Percentiles rank a stretch among this genome's conserved stretches.
Evolutionary conservation across 768 basidiomycete species (phyloP).

Genomic region (Tricholoma sp.): DNA sequence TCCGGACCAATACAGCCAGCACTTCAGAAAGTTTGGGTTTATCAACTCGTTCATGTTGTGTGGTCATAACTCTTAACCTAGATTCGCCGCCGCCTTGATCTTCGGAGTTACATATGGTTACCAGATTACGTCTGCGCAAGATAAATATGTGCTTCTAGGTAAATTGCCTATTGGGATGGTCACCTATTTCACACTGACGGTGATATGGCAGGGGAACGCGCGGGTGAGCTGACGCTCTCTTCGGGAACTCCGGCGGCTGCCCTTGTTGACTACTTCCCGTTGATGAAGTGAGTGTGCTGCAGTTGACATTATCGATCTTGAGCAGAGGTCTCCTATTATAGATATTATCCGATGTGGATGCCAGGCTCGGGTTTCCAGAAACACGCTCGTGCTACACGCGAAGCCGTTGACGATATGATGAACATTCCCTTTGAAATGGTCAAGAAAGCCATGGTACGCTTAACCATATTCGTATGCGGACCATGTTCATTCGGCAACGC

Average conservation of each 20-base stretch:
- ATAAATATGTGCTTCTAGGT: constrained; percentile 20
- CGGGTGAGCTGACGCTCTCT: constrained; percentile 40
- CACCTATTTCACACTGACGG: background rate
- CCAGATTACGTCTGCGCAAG: constrained; percentile 12
- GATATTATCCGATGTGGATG: constrained; percentile 46
- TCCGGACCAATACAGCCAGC: constrained; percentile 6
- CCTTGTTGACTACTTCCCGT: constrained; percentile 45
- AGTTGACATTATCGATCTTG: background rate
- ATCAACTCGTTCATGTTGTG: background rate
- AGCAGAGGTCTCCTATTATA: constrained; percentile 10
- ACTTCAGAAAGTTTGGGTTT: background rate
- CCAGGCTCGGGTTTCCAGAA: constrained; percentile 44
- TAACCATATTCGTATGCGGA: background rate
- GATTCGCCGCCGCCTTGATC: constrained; percentile 33
- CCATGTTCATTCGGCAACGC: constrained; percentile 3
- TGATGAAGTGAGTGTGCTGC: constrained; percentile 29
- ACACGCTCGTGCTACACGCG: constrained; percentile 34
- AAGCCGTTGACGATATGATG: constrained; percentile 44
- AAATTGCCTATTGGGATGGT: background rate
- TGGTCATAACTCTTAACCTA: background rate
- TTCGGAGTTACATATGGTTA: constrained; percentile 46
- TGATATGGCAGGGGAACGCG: constrained; percentile 37
- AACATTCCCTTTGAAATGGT: constrained; percentile 46
- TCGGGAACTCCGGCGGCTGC: constrained; percentile 41
- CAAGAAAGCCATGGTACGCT: constrained; percentile 41